Conservation (phyloP, 2,329 filamentous ascomycete genomes). For the Lanzia echinophila region DNA sequence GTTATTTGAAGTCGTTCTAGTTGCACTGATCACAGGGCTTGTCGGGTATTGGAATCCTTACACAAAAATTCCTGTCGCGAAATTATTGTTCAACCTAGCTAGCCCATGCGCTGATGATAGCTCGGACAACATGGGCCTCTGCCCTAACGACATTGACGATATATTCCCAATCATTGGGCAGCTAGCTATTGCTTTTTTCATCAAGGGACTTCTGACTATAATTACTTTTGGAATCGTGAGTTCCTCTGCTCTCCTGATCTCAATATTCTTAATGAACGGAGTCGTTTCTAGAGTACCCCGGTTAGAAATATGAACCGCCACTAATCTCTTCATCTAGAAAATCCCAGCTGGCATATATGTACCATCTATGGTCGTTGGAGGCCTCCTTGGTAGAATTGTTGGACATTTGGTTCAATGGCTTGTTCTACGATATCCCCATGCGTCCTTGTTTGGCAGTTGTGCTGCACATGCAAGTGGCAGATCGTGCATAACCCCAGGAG, state of each 20-base stretch:
- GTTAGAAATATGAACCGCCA: neutral
- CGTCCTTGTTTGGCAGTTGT: conserved; percentile 69
- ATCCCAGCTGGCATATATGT: conserved; percentile 96
- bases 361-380: conserved; percentile 96
- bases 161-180: conserved; percentile 72
- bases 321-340: conserved; percentile 46
- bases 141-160: conserved; percentile 62
- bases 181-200: conserved; percentile 71
- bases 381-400: conserved; percentile 79
- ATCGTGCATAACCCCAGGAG: conserved; percentile 89
- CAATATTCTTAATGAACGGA: neutral
- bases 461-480: conserved; percentile 59
- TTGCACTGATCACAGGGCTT: conserved; percentile 77
- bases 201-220: conserved; percentile 83
- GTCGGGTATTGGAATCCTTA: conserved; percentile 91
- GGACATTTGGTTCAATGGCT: conserved; percentile 81
- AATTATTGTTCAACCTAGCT: conserved; percentile 83
- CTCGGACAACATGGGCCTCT: conserved; percentile 63
- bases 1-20: conserved; percentile 78
- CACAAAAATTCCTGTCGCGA: conserved; percentile 82
- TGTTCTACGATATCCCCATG: conserved; percentile 66
- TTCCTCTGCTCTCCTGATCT: conserved; percentile 14
- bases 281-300: neutral
- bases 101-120: conserved; percentile 75
- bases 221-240: conserved; percentile 84